These are phyloP conservation scores for Onygenales sp. DNA, from an alignment of 2,329 filamentous ascomycete genomes.

Conservation along the genomic window DNA sequence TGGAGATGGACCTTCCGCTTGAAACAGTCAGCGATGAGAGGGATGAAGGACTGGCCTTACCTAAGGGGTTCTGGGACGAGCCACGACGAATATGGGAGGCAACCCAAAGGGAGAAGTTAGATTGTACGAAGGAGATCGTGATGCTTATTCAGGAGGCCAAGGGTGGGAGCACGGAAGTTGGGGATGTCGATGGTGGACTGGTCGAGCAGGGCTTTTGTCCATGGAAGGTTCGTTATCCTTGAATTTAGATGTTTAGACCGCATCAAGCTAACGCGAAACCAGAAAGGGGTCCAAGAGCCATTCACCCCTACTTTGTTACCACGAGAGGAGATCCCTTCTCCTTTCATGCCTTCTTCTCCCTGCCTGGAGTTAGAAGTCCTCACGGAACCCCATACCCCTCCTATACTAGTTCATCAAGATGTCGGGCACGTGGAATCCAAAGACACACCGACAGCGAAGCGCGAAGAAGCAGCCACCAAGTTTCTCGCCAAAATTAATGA, in stretches of 20 bases:
- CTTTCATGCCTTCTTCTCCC: constrained; percentile 31
- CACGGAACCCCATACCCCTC: constrained; percentile 26
- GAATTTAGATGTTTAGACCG: neutral
- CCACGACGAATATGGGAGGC: constrained; percentile 13
- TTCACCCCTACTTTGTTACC: constrained; percentile 42
- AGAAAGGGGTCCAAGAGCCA: constrained; percentile 21
- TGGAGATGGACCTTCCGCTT: constrained; percentile 22
- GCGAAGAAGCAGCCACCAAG: neutral
- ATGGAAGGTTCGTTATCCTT: neutral
- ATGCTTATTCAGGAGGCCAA: constrained; percentile 21
- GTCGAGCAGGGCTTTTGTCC: neutral
- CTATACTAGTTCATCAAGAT: constrained; percentile 21
- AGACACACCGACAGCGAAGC: constrained; percentile 1
- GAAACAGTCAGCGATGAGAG: constrained; percentile 29
- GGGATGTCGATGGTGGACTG: constrained; percentile 17
- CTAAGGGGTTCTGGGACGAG: constrained; percentile 22
- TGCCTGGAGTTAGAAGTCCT: constrained; percentile 26
- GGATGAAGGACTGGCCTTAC: constrained; percentile 36
- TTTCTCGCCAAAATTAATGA: neutral
- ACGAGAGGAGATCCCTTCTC: constrained; percentile 29
- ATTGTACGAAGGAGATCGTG: constrained; percentile 16
- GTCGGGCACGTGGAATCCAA: constrained; percentile 25
- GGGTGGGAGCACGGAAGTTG: constrained; percentile 11
- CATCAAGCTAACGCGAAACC: neutral
- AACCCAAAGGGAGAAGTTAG: constrained; percentile 17